These are phyloP conservation scores for Rubus idaeus DNA, from an alignment of 306 rosid genomes.

Conservation along the genomic window DNA sequence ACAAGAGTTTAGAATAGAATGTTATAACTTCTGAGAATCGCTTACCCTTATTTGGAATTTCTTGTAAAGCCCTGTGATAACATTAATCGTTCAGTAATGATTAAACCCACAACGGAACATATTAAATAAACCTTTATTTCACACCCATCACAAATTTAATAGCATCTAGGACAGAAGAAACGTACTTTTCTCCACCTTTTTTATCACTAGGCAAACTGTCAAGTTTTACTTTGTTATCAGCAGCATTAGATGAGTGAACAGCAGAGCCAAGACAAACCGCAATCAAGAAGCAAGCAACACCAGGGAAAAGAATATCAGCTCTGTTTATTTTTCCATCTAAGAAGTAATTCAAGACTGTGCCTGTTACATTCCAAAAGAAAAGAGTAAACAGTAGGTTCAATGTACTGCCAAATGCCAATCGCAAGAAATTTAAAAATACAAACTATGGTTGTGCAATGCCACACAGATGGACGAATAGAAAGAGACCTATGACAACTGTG, in stretches of 20 bases:
- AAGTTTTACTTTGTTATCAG: constrained; percentile 78
- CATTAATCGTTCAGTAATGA: constrained; percentile 7
- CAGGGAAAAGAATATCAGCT: constrained; percentile 86
- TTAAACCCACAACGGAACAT: background rate
- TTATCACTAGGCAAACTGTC: constrained; percentile 26
- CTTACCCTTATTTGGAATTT: constrained; percentile 40
- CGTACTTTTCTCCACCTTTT: constrained; percentile 44
- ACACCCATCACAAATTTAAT: background rate
- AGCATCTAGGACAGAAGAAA: constrained; percentile 18
- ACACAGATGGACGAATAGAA: constrained; percentile 1
- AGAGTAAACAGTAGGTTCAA: background rate
- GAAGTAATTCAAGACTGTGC: constrained; percentile 84
- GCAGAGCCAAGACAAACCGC: constrained; percentile 86
- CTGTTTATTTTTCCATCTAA: constrained; percentile 73
- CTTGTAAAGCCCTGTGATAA: constrained; percentile 36
- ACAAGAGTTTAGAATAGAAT: constrained; percentile 1
- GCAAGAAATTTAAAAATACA: background rate
- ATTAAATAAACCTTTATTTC: background rate
- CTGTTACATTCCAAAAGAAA: constrained; percentile 40
- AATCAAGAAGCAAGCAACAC: constrained; percentile 85
- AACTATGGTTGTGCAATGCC: background rate
- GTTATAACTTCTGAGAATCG: constrained; percentile 10
- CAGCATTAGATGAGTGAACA: constrained; percentile 82
- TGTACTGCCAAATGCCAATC: background rate
- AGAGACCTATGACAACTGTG: constrained; percentile 77